Evolutionary conservation across 192 early-diverging fungal species (phyloP).

Genomic region (Coemansia reversa): DNA sequence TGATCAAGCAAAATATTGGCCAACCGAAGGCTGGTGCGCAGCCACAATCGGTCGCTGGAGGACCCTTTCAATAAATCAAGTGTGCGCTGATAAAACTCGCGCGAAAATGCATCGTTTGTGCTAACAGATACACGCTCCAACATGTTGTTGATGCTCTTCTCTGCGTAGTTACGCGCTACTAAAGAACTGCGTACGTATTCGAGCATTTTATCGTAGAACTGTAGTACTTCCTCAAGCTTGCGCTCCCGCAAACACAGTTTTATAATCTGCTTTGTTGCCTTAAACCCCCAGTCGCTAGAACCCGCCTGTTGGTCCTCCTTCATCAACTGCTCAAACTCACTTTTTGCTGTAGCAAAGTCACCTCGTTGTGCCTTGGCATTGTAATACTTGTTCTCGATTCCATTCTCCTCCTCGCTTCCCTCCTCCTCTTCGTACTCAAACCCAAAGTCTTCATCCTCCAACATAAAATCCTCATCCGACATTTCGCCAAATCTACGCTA

Average conservation of each 20-base stretch:
- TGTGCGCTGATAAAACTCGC: slow-evolving; percentile 31
- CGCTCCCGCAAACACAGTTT: slow-evolving; percentile 27
- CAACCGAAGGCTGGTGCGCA: slow-evolving; percentile 47
- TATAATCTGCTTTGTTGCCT: slow-evolving; percentile 48
- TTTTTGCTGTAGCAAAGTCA: slow-evolving; percentile 21
- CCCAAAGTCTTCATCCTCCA: slow-evolving; percentile 39
- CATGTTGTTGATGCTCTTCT: slow-evolving; percentile 53
- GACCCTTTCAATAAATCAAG: slow-evolving; percentile 33
- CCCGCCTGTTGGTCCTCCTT: slow-evolving; percentile 17
- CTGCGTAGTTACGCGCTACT: slow-evolving; percentile 40
- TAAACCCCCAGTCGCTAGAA: slow-evolving; percentile 45
- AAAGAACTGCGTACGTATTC: slow-evolving; percentile 24
- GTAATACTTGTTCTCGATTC: slow-evolving; percentile 52
- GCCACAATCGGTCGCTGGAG: slow-evolving; percentile 37
- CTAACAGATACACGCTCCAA: slow-evolving; percentile 28
- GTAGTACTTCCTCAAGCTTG: slow-evolving; percentile 13
- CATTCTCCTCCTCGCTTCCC: slow-evolving; percentile 23
- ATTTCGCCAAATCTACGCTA: too few relatives aligned
- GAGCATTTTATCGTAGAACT: slow-evolving; percentile 37
- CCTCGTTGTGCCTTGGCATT: slow-evolving; percentile 48
- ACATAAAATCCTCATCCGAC: slow-evolving; percentile 54
- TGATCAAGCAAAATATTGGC: slow-evolving; percentile 40
- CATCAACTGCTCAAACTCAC: slow-evolving; percentile 27
- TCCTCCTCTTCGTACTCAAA: slow-evolving; percentile 51
- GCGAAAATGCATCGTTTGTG: slow-evolving; percentile 15